Conservation (phyloP, 495 filamentous ascomycete genomes). For the Xylaria scruposa region DNA sequence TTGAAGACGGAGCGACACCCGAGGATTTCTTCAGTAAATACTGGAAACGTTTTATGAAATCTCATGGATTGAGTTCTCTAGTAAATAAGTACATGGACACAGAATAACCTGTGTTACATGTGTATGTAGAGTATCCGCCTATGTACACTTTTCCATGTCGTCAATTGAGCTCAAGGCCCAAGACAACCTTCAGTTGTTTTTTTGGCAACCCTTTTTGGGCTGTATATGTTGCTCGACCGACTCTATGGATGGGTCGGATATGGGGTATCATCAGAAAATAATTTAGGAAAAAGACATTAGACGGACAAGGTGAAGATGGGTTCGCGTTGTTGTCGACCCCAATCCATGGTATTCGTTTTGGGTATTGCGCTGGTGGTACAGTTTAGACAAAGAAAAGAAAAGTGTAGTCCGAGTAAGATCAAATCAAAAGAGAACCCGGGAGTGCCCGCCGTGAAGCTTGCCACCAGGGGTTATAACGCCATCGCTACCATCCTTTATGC, state of each 20-base stretch:
- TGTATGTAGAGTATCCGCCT: slow-evolving; percentile 20
- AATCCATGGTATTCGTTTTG: slow-evolving; percentile 28
- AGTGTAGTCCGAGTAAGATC: slow-evolving; percentile 24
- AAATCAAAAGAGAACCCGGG: slow-evolving; percentile 4
- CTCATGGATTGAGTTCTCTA: slow-evolving; percentile 23
- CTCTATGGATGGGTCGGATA: background rate
- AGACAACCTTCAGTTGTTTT: slow-evolving; percentile 20
- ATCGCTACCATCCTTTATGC: slow-evolving; percentile 32
- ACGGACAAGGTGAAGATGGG: slow-evolving; percentile 36
- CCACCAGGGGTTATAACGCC: slow-evolving; percentile 28
- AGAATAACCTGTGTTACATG: slow-evolving; percentile 10
- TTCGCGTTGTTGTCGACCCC: slow-evolving; percentile 28
- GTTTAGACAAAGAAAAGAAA: slow-evolving; percentile 29
- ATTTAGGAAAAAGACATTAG: slow-evolving; percentile 31
- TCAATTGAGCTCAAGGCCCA: slow-evolving; percentile 32
- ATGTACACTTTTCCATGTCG: slow-evolving; percentile 32
- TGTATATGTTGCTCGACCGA: slow-evolving; percentile 16
- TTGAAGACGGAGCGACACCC: background rate
- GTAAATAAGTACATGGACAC: slow-evolving; percentile 9
- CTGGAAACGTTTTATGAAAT: background rate
- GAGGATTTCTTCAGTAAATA: background rate
- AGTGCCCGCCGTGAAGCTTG: slow-evolving; percentile 3
- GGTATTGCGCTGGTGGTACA: slow-evolving; percentile 38
- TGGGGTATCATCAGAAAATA: slow-evolving; percentile 42
- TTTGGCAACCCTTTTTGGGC: slow-evolving; percentile 26